phyloP scores from a whole-genome alignment of 2,329 filamentous ascomycete genomes.

The Aschersonia sp. region DNA sequence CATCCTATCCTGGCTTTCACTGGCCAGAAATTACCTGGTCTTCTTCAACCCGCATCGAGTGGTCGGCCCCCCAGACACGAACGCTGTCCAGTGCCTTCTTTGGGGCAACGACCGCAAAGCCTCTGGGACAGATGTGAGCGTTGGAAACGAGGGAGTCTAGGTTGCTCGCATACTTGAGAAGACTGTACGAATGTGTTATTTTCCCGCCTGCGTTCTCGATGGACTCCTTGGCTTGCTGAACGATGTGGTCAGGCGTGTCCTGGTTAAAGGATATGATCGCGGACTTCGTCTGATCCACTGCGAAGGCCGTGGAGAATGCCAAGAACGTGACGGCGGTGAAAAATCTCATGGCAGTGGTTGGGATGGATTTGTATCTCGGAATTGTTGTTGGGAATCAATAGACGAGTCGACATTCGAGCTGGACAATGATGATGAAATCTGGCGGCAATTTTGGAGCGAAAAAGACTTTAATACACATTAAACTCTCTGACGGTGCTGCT shows the following conservation, averaged over 20 bases:
- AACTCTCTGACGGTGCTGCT: no score
- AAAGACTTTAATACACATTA: no score
- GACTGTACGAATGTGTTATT: conserved; percentile 64
- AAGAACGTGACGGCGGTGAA: conserved; percentile 37
- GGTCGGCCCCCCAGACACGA: conserved; percentile 39
- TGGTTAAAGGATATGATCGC: conserved; percentile 66
- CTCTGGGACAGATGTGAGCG: conserved; percentile 34
- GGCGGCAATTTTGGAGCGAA: no score
- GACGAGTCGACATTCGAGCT: no score
- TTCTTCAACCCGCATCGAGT: conserved; percentile 49
- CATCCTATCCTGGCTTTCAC: background rate
- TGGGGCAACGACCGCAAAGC: conserved; percentile 62
- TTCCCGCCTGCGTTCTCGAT: conserved; percentile 56
- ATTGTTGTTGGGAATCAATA: background rate
- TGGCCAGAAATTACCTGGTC: conserved; percentile 50
- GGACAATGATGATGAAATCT: no score
- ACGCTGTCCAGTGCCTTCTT: conserved; percentile 54
- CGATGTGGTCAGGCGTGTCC: conserved; percentile 46
- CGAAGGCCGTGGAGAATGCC: conserved; percentile 41
- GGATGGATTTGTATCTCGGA: no score
- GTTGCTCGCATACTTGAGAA: conserved; percentile 43
- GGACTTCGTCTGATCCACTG: conserved; percentile 52
- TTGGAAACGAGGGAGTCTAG: background rate
- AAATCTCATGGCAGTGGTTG: conserved; percentile 44
- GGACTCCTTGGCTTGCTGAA: conserved; percentile 56